These are phyloP conservation scores for Phytophthora megakarya DNA, from an alignment of 352 stramenopile genomes.

Conservation along the genomic window DNA sequence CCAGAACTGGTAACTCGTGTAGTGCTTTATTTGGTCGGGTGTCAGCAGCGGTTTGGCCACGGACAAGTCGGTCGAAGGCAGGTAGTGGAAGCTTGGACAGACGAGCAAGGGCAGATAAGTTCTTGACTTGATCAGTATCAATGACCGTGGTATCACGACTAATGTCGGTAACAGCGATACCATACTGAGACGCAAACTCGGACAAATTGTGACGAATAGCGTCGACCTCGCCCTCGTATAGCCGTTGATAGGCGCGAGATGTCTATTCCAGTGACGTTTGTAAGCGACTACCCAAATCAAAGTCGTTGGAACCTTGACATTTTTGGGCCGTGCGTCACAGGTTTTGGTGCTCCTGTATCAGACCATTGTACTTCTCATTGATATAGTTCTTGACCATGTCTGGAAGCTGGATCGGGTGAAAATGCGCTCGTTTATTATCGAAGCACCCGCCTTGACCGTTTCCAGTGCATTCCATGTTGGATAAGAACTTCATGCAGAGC, in stretches of 20 bases:
- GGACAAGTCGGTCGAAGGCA: not conserved
- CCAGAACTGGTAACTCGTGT: not conserved
- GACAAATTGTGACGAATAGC: too few species aligned
- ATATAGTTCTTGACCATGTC: not conserved
- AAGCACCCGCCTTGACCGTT: not conserved
- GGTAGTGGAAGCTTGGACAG: not conserved
- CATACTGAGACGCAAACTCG: too few species aligned
- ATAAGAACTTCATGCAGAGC: not conserved
- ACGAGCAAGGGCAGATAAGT: not conserved
- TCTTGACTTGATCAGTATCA: not conserved
- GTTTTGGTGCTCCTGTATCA: not conserved
- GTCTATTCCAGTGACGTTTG: too few species aligned
- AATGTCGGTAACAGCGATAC: too few species aligned
- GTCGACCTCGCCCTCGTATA: too few species aligned
- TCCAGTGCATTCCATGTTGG: not conserved
- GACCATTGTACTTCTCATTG: not conserved
- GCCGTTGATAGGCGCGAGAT: too few species aligned
- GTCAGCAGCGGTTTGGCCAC: not conserved
- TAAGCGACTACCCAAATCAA: not conserved
- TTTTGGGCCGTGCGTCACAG: not conserved
- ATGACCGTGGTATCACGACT: not conserved
- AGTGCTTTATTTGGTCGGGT: not conserved
- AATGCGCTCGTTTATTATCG: not conserved
- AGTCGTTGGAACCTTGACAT: not conserved
- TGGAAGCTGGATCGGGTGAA: not conserved